phyloP scores from a whole-genome alignment of 2,329 filamentous ascomycete genomes.

The Botrytis sinoallii region DNA sequence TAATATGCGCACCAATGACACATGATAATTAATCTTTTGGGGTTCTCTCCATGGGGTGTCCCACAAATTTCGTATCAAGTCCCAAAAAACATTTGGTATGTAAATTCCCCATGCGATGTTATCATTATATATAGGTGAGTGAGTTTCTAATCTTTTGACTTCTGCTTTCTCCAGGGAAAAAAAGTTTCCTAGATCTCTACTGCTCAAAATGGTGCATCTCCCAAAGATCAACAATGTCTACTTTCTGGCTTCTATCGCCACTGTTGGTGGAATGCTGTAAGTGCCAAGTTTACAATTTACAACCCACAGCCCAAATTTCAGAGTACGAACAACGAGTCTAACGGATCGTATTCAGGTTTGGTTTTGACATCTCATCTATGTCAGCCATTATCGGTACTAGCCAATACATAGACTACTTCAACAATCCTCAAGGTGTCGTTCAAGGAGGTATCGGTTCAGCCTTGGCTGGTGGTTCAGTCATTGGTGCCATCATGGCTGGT shows the following conservation, averaged over 20 bases:
- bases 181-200: neutral
- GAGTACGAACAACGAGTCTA: neutral
- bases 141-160: neutral
- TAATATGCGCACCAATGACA: constrained; percentile 10
- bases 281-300: neutral
- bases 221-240: constrained; percentile 29
- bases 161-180: neutral
- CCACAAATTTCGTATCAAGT: neutral
- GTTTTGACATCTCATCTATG: constrained; percentile 56
- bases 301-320: neutral
- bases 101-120: neutral
- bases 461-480: constrained; percentile 68
- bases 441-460: constrained; percentile 50
- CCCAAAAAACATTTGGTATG: neutral
- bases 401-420: constrained; percentile 51
- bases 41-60: neutral
- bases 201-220: constrained; percentile 18
- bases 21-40: neutral
- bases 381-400: constrained; percentile 52
- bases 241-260: constrained; percentile 26
- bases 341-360: constrained; percentile 20
- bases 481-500: constrained; percentile 59
- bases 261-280: constrained; percentile 26
- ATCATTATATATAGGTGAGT: constrained; percentile 1
- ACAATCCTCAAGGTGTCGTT: constrained; percentile 34